Evolutionary conservation across 345 rosid species (phyloP), one percentile per base, ranked within the genome.

Genomic region (Aquilaria malaccensis): DNA sequence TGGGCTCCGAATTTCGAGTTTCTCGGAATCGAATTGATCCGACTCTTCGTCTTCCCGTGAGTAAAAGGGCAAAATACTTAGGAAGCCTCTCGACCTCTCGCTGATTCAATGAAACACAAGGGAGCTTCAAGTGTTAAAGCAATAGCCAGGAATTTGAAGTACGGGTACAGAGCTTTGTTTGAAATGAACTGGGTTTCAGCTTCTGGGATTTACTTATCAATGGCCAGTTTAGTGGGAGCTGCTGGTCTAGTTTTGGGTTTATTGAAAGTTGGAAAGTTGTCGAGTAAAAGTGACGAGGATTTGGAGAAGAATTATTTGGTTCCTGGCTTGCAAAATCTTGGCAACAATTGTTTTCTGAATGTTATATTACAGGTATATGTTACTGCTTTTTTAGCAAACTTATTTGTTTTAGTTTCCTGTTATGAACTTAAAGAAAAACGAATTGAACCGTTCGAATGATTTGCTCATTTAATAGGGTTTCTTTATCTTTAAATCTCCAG

Each of bases 291-390:
- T 62, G 68, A 63, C 45, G 41, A 55, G 50, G 50, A 47, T 50
- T 47, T 45, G 13, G 76, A 80, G 41, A 70, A 79, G 64, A n/a
- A 49, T 9, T 53, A 56, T 60, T 64, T 80, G 15, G 84, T 87
- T 2, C 97, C 97, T 43, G 98, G 97, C 13, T 71, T 89, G 70
- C 84, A 75, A 64, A 93, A 93, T 77, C 86, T 78, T 29, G 96
- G 94, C 3, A 89, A 84, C 61, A 89, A 87, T 61, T 89, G 97
- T 74, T 93, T 89, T 70, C 76, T 89, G 66, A 93, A 89, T 68
- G 97, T 83, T 22, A 76, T 89, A 33, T 73, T 93, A 52, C 98
- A 89, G 96, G 98, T 93, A 61, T 52, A 2, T 53, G 55, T 57
- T 12, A 13, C 51, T 45, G 63, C 57, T 11, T 50, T 55, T 67